Percentiles rank a stretch among this genome's conserved stretches.
Conservation (phyloP, 352 stramenopile species). For the Halophytophthora batemanensis region DNA sequence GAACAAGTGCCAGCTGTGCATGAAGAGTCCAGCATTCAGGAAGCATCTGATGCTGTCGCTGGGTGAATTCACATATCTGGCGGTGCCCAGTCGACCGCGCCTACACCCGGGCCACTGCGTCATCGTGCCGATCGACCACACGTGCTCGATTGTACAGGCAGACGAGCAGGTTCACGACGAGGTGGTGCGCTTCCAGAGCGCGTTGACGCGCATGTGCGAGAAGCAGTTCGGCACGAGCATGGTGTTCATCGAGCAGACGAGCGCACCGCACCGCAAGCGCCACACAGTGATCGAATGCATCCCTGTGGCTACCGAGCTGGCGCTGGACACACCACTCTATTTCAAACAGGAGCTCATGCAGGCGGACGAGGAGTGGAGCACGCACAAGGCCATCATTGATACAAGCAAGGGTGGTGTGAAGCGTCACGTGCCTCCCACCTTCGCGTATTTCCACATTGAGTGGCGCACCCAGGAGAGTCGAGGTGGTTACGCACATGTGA, state of each 20-base stretch:
- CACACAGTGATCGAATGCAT: too few species aligned
- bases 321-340: too few species aligned
- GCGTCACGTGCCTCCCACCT: too few species aligned
- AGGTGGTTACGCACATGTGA: too few species aligned
- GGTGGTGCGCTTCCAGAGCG: slow-evolving; percentile 61
- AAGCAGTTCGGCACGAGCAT: slow-evolving; percentile 53
- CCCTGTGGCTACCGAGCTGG: too few species aligned
- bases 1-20: slow-evolving; percentile 66
- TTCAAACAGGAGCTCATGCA: too few species aligned
- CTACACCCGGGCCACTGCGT: slow-evolving; percentile 67
- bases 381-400: too few species aligned
- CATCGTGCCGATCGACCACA: slow-evolving; percentile 76
- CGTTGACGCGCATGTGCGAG: slow-evolving; percentile 54
- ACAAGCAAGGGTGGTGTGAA: too few species aligned
- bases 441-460: too few species aligned
- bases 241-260: slow-evolving; percentile 33
- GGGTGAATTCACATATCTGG: slow-evolving; percentile 74
- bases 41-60: slow-evolving; percentile 79
- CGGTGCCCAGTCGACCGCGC: slow-evolving; percentile 49
- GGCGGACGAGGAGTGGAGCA: too few species aligned
- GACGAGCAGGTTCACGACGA: slow-evolving; percentile 68
- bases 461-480: too few species aligned
- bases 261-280: too few species aligned
- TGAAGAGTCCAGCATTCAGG: slow-evolving; percentile 70
- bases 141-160: slow-evolving; percentile 45